Evolutionary conservation across 305 asterid species (phyloP).

Genomic region (Fraxinus ornus): DNA sequence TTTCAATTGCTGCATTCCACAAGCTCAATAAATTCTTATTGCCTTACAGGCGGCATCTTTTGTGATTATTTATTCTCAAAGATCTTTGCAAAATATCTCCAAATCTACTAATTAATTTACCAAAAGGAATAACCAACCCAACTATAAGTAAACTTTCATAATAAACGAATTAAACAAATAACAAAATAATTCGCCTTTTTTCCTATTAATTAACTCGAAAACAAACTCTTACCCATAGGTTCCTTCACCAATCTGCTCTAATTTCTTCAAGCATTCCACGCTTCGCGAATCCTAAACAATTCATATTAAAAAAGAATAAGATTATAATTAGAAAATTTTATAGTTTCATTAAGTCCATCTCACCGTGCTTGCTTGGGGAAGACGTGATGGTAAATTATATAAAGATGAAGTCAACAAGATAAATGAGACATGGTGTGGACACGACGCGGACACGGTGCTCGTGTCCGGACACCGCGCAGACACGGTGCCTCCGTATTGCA

Average conservation of each 20-base stretch:
- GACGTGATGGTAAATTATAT: too few species aligned
- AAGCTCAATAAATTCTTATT: constrained; percentile 5
- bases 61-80: constrained; percentile 2
- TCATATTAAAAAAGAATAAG: too few species aligned
- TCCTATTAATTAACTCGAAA: neutral
- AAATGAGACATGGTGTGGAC: too few species aligned
- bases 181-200: neutral
- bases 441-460: too few species aligned
- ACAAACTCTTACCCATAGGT: constrained; percentile 65
- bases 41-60: neutral
- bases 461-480: too few species aligned
- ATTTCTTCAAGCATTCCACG: constrained; percentile 83
- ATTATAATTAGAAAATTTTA: too few species aligned
- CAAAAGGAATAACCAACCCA: neutral
- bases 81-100: neutral
- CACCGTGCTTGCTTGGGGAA: too few species aligned
- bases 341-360: too few species aligned
- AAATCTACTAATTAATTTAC: neutral
- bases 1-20: neutral
- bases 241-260: constrained; percentile 98
- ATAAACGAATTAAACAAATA: neutral
- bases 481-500: too few species aligned
- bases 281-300: constrained; percentile 96
- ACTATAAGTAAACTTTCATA: neutral
- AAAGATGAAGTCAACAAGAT: too few species aligned